These are phyloP conservation scores for Mortierella sp. DNA, from an alignment of 371 early-diverging fungal genomes.

Conservation along the genomic window DNA sequence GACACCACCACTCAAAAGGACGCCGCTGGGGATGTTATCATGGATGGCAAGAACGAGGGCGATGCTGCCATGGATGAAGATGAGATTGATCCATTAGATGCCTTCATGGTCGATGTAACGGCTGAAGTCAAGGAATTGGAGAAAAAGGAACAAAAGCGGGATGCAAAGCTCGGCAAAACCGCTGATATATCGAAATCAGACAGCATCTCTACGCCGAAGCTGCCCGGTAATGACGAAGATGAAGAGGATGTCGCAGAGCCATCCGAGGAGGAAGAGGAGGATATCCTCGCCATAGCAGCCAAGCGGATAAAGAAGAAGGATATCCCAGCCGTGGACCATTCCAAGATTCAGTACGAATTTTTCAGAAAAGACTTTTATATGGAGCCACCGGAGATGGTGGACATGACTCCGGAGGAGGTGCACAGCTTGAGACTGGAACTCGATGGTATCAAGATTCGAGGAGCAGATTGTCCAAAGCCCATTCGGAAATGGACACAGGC, in stretches of 20 bases:
- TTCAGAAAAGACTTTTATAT: conserved; percentile 97
- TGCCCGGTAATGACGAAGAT: conserved; percentile 55
- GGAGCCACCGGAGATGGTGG: conserved; percentile 91
- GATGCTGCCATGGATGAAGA: conserved; percentile 55
- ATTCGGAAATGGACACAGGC: conserved; percentile 96
- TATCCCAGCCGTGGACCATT: conserved; percentile 89
- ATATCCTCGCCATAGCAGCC: conserved; percentile 85
- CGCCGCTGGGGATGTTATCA: conserved; percentile 57
- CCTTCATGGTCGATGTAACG: conserved; percentile 86
- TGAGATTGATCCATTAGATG: conserved; percentile 79
- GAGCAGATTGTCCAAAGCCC: conserved; percentile 91
- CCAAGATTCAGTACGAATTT: conserved; percentile 83
- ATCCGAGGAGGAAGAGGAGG: conserved; percentile 70
- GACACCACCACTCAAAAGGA: conserved; percentile 18
- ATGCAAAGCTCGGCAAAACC: conserved; percentile 45
- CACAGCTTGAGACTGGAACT: conserved; percentile 83
- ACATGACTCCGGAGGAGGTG: conserved; percentile 88
- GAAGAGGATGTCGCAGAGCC: conserved; percentile 63
- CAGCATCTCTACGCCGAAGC: conserved; percentile 17
- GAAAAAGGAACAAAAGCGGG: conserved; percentile 66
- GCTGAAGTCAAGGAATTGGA: conserved; percentile 77
- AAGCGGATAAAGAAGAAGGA: conserved; percentile 93
- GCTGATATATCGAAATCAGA: conserved; percentile 21
- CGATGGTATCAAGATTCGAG: conserved; percentile 95
- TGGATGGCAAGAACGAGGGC: conserved; percentile 33